These are phyloP conservation scores for Tetrapisispora iriomotensis DNA, from an alignment of 805 yeast species.

Conservation along the genomic window DNA sequence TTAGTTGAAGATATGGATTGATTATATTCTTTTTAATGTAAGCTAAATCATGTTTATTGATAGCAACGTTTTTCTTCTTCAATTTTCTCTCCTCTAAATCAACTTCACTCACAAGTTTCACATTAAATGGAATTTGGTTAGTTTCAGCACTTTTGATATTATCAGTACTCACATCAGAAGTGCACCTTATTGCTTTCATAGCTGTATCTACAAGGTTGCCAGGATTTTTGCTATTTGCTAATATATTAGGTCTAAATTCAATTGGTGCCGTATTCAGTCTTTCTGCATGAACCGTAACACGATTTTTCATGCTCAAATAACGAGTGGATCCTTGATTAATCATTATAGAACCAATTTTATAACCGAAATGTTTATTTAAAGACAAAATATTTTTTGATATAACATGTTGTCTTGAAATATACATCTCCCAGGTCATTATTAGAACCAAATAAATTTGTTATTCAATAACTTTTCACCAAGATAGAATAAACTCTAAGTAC, in stretches of 20 bases:
- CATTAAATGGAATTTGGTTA: constrained; percentile 42
- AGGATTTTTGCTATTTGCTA: constrained; percentile 6
- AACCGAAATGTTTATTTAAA: not conserved
- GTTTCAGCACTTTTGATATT: not conserved
- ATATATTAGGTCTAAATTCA: constrained; percentile 31
- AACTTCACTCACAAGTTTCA: constrained; percentile 32
- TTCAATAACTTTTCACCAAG: no score
- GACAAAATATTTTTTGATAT: not conserved
- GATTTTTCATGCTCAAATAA: not conserved
- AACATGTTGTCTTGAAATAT: not conserved
- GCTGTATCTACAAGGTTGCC: constrained; percentile 13
- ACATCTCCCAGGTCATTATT: not conserved
- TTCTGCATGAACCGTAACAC: not conserved
- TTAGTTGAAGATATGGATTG: constrained; percentile 64
- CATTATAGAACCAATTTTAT: no score
- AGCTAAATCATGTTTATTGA: constrained; percentile 3
- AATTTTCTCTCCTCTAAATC: constrained; percentile 9
- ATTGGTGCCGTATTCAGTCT: constrained; percentile 29
- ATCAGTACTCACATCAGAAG: constrained; percentile 20
- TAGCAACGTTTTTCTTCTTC: constrained; percentile 2
- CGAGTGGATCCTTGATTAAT: not conserved
- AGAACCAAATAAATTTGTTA: not conserved
- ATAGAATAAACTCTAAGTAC: no score
- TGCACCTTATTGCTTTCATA: constrained; percentile 28
- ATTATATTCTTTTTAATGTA: constrained; percentile 32